These are phyloP conservation scores for Daedaleopsis sinensis DNA, from an alignment of 768 basidiomycete species.

Conservation along the genomic window DNA sequence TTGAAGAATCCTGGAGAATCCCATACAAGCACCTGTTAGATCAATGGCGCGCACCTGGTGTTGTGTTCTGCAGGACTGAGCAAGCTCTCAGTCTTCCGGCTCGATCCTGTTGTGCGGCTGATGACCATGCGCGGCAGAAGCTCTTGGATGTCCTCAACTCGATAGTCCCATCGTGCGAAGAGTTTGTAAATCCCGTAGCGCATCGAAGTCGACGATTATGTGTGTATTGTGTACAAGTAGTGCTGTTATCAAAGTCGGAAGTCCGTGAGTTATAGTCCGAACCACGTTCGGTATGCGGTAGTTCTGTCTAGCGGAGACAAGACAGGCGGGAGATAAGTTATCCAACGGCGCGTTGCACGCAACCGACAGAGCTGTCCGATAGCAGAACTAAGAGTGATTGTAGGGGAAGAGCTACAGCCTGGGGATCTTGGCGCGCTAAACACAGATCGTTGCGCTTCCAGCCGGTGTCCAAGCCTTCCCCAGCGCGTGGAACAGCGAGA, in stretches of 20 bases:
- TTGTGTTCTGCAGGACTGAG: too few relatives aligned
- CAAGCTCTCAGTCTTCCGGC: too few relatives aligned
- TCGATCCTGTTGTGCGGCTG: too few relatives aligned
- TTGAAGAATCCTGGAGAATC: too few relatives aligned
- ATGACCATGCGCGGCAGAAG: too few relatives aligned
- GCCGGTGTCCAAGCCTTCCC: conserved; percentile 77
- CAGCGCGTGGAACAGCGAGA: conserved; percentile 78
- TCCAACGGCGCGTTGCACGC: neutral
- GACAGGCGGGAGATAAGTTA: neutral
- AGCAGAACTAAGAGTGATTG: neutral
- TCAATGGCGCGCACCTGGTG: too few relatives aligned
- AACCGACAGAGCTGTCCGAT: neutral
- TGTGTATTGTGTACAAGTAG: conserved; percentile 8
- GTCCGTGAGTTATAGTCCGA: neutral
- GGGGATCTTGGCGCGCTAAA: conserved; percentile 37
- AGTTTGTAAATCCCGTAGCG: too few relatives aligned
- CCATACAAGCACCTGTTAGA: too few relatives aligned
- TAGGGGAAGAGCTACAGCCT: too few relatives aligned
- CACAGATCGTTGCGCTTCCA: conserved; percentile 73
- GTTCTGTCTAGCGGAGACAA: neutral
- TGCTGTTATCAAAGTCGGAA: conserved; percentile 1
- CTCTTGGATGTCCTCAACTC: too few relatives aligned
- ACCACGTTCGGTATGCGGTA: neutral
- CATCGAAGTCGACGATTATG: neutral
- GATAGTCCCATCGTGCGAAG: too few relatives aligned